A percentile compares a stretch with the other conserved stretches of the same genome.
phyloP scores from a whole-genome alignment of 1,139 yeast genomes.

The Hanseniaspora uvarum region DNA sequence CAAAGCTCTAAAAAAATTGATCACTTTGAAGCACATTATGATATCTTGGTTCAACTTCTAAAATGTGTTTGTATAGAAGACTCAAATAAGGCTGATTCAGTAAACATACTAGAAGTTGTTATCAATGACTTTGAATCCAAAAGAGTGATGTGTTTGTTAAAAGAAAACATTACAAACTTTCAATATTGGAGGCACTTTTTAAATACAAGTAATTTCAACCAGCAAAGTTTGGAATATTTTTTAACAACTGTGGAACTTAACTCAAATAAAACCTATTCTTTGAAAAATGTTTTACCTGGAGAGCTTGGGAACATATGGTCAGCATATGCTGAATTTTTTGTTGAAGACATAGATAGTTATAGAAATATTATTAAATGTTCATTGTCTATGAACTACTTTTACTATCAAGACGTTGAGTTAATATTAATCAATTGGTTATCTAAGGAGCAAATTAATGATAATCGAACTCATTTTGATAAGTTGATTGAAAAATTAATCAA shows the following conservation, averaged over 20 bases:
- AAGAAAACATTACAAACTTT: background rate
- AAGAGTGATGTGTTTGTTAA: background rate
- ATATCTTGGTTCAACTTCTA: background rate
- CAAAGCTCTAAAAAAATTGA: background rate
- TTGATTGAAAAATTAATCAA: slow-evolving; percentile 45
- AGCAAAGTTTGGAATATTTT: slow-evolving; percentile 3
- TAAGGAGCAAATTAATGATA: slow-evolving; percentile 44
- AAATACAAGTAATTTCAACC: background rate
- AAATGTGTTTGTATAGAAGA: background rate
- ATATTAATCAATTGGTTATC: slow-evolving; percentile 70
- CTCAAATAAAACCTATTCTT: background rate
- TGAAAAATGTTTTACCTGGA: background rate
- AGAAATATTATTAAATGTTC: slow-evolving; percentile 56
- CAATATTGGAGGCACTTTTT: slow-evolving; percentile 10
- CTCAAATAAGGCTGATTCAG: background rate
- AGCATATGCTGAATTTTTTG: slow-evolving; percentile 48
- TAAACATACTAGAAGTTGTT: background rate
- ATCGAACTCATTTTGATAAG: slow-evolving; percentile 35
- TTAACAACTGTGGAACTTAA: background rate
- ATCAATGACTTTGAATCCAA: background rate
- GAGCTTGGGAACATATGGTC: slow-evolving; percentile 54
- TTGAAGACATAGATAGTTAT: slow-evolving; percentile 51
- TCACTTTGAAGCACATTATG: slow-evolving; percentile 4
- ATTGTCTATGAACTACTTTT: slow-evolving; percentile 56
- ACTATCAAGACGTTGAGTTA: slow-evolving; percentile 54